Base-by-base conservation (phyloP, 768 basidiomycete species). In the Kwoniella botswanensis region DNA sequence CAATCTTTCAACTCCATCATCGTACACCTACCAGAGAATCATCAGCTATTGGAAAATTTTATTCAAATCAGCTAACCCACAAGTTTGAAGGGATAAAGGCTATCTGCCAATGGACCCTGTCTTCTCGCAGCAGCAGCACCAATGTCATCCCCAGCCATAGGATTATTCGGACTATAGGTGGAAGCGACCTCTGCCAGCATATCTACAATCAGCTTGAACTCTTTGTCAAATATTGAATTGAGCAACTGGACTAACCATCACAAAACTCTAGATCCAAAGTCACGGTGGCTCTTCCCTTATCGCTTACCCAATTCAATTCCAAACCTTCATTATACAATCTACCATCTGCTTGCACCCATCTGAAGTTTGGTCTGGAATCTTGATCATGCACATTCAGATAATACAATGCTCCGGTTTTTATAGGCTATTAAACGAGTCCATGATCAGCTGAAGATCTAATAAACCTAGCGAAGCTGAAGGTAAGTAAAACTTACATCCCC, bases 321-420 rank as follows among this genome's bases (percentile, higher is more conserved):
- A 97, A 86, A 85, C 92, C 90, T 72, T 92, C 73, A 1, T 43
- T 41, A 67, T 88, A n/a, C 89, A 92, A 78, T 92, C 95, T 0
- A 92, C 86, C 57, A 93, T 86, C 0, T 90, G 93, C 79, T 92
- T 92, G 77, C 89, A 94, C 72, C 92, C 87, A 84, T 90, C 88
- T 92, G 91, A 93, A 70, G 35, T 78, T 53, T 0, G 75, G 75
- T 15, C 66, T 73, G 15, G 43, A n/a, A 87, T 85, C 82, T 90
- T 92, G 91, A 0, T 91, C 90, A 77, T 97, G 94, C 0, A 96
- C 94, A 67, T 97, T 96, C 65, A 97, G 88, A 79, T 94, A 97
- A 91, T 93, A 96, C 0, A 97, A 84, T 15, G 90, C 85, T 15
- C 94, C 94, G 52, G 93, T 91, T 68, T 92, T 90, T 13, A 93